Evolutionary conservation across 1,284 basidiomycete species (phyloP).

Genomic region (Coniophora puteana): DNA sequence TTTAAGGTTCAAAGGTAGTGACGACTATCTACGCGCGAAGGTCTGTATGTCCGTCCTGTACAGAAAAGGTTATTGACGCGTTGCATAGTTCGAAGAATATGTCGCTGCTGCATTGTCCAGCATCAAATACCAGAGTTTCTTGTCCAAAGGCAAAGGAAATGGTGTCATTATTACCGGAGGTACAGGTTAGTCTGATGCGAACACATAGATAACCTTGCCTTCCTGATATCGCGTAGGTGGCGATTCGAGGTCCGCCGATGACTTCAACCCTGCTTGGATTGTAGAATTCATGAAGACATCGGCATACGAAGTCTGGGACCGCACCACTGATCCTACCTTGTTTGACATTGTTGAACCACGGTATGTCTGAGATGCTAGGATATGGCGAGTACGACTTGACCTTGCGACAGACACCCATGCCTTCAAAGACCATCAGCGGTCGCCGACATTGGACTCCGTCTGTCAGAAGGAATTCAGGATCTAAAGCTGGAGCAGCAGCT

Average conservation of each 20-base stretch:
- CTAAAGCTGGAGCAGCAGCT: constrained; percentile 87
- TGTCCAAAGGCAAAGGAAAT: constrained; percentile 57
- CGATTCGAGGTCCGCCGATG: constrained; percentile 51
- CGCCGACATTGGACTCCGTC: constrained; percentile 82
- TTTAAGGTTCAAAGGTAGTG: constrained; percentile 81
- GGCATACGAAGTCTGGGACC: constrained; percentile 85
- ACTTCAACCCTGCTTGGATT: constrained; percentile 85
- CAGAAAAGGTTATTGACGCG: no score
- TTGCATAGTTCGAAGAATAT: constrained; percentile 85
- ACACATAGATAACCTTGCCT: no score
- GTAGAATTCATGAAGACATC: constrained; percentile 80
- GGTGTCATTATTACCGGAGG: constrained; percentile 65
- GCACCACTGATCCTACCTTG: constrained; percentile 80
- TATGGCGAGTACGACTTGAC: background rate
- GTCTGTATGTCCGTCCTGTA: no score
- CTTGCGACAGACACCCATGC: constrained; percentile 70
- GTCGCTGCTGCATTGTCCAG: constrained; percentile 76
- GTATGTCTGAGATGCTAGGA: constrained; percentile 36
- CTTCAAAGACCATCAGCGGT: constrained; percentile 86
- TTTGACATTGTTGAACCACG: constrained; percentile 92
- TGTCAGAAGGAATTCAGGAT: constrained; percentile 89
- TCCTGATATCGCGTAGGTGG: constrained; percentile 32
- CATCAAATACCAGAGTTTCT: constrained; percentile 85
- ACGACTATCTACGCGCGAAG: constrained; percentile 88
- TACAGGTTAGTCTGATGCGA: constrained; percentile 40